phyloP scores from a whole-genome alignment of 805 yeast genomes.

The Hanseniaspora lindneri region DNA sequence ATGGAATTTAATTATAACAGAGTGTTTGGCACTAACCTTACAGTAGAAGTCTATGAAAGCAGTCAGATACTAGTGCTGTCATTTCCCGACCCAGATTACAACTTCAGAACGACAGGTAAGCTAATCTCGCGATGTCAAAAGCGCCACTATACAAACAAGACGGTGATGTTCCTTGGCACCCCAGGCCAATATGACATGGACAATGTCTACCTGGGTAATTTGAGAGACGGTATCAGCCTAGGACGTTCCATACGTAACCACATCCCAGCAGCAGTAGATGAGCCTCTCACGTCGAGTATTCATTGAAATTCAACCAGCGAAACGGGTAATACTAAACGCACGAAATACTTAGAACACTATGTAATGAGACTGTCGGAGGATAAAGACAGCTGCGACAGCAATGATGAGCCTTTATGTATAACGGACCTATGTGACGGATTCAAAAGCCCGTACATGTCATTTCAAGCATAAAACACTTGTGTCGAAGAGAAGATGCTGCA shows the following conservation, averaged over 20 bases:
- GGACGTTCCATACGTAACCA: too few relatives aligned
- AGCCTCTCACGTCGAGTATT: background rate
- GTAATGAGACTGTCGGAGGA: background rate
- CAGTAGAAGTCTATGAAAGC: background rate
- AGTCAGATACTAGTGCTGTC: background rate
- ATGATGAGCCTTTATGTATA: too few relatives aligned
- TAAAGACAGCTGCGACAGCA: too few relatives aligned
- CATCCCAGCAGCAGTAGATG: background rate
- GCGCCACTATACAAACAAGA: background rate
- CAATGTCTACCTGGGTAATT: background rate
- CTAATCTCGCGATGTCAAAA: background rate
- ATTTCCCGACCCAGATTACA: background rate
- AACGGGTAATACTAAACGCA: background rate
- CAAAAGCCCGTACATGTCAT: too few relatives aligned
- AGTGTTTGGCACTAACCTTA: background rate
- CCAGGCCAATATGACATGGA: background rate
- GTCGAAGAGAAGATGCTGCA: too few relatives aligned
- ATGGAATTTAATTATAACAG: background rate
- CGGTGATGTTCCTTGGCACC: background rate
- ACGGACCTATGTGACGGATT: too few relatives aligned
- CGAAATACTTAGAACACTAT: background rate
- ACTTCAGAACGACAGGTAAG: background rate
- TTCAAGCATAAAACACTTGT: too few relatives aligned
- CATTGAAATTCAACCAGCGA: background rate
- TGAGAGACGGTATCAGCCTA: background rate